A percentile compares a stretch with the other conserved stretches of the same genome.
Evolutionary conservation across 306 rosid genomes (phyloP).

Genomic region (Morella rubra): DNA sequence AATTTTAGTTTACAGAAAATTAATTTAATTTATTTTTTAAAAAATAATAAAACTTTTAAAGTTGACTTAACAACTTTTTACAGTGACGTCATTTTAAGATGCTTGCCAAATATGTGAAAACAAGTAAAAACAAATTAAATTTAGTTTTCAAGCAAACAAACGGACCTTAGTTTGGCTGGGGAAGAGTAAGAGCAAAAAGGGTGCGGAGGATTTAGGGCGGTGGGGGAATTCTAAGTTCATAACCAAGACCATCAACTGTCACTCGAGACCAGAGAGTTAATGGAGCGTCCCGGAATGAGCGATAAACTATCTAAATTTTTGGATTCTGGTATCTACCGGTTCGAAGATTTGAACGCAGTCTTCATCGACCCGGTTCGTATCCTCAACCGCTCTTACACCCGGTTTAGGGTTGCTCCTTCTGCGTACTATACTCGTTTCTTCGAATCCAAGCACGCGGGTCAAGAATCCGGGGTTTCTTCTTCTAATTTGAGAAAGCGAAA

Average conservation of each 20-base stretch:
- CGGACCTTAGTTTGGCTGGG: too few species aligned
- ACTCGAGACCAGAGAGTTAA: background rate
- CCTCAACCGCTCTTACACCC: constrained; percentile 63
- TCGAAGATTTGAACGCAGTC: constrained; percentile 45
- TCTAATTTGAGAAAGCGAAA: constrained; percentile 50
- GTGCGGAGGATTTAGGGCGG: too few species aligned
- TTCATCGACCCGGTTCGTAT: constrained; percentile 81
- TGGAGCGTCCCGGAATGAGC: constrained; percentile 32
- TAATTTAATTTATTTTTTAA: too few species aligned
- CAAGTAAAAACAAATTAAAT: too few species aligned
- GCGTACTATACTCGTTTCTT: constrained; percentile 68
- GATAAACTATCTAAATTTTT: constrained; percentile 36
- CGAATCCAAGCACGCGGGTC: constrained; percentile 30
- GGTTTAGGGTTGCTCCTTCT: constrained; percentile 64
- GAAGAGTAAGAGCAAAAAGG: too few species aligned
- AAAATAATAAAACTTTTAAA: too few species aligned
- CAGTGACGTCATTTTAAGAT: too few species aligned
- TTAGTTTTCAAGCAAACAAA: too few species aligned
- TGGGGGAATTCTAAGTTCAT: too few species aligned
- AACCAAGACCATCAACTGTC: background rate
- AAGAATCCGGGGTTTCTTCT: constrained; percentile 26
- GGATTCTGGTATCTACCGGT: constrained; percentile 54
- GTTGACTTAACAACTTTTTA: too few species aligned
- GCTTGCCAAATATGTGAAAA: too few species aligned
- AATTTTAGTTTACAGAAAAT: too few species aligned